Conservation (phyloP, 805 yeast genomes). For the Saturnispora dispora region DNA sequence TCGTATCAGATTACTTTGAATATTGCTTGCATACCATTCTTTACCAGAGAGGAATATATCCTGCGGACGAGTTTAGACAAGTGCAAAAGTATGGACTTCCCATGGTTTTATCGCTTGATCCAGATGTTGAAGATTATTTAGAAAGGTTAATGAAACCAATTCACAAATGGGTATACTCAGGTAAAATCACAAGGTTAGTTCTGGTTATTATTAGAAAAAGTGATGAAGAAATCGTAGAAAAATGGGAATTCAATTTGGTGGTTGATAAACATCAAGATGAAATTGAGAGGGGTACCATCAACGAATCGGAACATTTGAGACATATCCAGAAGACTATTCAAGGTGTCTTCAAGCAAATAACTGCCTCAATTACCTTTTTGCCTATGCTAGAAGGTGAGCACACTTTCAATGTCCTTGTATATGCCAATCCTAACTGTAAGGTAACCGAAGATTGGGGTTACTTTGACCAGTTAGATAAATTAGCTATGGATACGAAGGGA, state of each 20-base stretch:
- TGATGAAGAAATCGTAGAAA: slow-evolving; percentile 59
- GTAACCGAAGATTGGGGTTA: slow-evolving; percentile 85
- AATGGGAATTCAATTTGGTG: slow-evolving; percentile 62
- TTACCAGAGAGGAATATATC: slow-evolving; percentile 85
- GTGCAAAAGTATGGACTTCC: slow-evolving; percentile 75
- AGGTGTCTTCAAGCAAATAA: slow-evolving; percentile 77
- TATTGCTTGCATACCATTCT: slow-evolving; percentile 73
- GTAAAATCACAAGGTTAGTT: slow-evolving; percentile 57
- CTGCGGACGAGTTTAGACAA: slow-evolving; percentile 71
- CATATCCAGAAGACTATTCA: slow-evolving; percentile 71
- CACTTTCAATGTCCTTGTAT: slow-evolving; percentile 79
- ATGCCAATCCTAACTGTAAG: slow-evolving; percentile 57
- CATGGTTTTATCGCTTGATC: slow-evolving; percentile 62
- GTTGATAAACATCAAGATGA: slow-evolving; percentile 12
- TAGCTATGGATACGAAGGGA: slow-evolving; percentile 40
- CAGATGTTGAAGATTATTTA: slow-evolving; percentile 65
- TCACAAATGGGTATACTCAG: slow-evolving; percentile 64
- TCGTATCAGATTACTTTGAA: slow-evolving; percentile 77
- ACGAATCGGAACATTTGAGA: slow-evolving; percentile 27
- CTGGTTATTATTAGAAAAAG: slow-evolving; percentile 65
- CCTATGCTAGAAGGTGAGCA: slow-evolving; percentile 59
- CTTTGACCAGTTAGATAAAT: slow-evolving; percentile 35
- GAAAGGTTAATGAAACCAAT: slow-evolving; percentile 59
- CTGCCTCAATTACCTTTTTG: slow-evolving; percentile 77
- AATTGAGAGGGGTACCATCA: slow-evolving; percentile 4